Evolutionary conservation across 805 yeast genomes (phyloP), one percentile per base, ranked within the genome.

Genomic region (Candida palmyrensis): DNA sequence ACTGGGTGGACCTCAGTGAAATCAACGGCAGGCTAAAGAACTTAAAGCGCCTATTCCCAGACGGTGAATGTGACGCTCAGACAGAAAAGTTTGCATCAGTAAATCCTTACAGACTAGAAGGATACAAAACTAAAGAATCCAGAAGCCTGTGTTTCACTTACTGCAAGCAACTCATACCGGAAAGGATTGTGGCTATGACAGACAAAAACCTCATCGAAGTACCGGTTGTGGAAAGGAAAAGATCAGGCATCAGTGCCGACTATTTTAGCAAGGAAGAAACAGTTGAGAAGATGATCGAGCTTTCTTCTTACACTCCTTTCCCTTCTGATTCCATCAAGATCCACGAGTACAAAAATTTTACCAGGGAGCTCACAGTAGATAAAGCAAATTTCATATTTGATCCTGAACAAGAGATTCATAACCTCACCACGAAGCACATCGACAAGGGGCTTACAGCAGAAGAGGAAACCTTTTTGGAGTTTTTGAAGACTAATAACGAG

Each of bases 111-210:
- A 57, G 50, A 46, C 33, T 60, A 39, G 68, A 62, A 43, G 42
- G 56, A 17, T 55, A 55, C 39, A 32, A 47, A 26, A 57, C 49
- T 25, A 62, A 62, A 37, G 55, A 59, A 5, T 35, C 40, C 15
- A 51, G 68, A 22, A 57, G 57, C 6, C 57, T 59, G 64, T 48
- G 56, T 13, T 47, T 58, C 36, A 41, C 59, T 29, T 62, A 56
- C 39, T 60, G 68, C 36, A 28, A 37, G 10, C 53, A 49, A 30
- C 54, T 51, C 2, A 44, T 53, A 6, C 68, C 68, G 9, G 32
- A 44, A 4, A 40, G 45, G 11, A 37, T 61, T 3, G 40, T 51
- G 23, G 48, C 51, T 3, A 43, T 55, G 6, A 48, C 53, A 11
- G 61, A 58, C 30, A 32, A 37, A 5, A 42, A 44, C 2, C 48